A percentile compares a stretch with the other conserved stretches of the same genome.
Conservation (phyloP, 495 filamentous ascomycete genomes). For the Parachaetomium inaequale region DNA sequence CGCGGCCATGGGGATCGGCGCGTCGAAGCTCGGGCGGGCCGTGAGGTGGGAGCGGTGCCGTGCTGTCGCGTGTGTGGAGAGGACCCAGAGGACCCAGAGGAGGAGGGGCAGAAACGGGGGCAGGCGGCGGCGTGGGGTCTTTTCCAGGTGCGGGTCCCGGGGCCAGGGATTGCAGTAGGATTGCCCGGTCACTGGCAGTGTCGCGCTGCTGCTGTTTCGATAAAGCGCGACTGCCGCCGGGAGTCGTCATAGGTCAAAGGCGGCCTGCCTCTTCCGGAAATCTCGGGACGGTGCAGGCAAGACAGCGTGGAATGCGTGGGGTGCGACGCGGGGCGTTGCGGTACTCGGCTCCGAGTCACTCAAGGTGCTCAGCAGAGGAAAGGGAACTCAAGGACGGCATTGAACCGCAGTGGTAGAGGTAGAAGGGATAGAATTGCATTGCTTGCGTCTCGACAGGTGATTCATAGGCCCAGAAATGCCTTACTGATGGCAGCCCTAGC, state of each 20-base stretch:
- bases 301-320: not conserved
- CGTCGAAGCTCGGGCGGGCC: not conserved
- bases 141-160: conserved; percentile 13
- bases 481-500: not conserved
- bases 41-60: not conserved
- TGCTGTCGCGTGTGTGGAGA: not conserved
- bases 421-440: not conserved
- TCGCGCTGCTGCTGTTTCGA: conserved; percentile 4
- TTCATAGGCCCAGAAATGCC: not conserved
- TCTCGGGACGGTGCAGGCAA: not conserved
- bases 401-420: not conserved
- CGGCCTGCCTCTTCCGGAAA: not conserved
- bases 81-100: too few relatives aligned
- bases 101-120: conserved; percentile 14
- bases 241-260: conserved; percentile 18
- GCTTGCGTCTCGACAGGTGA: not conserved
- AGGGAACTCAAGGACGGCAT: not conserved
- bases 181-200: not conserved
- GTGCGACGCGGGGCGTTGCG: not conserved
- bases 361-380: not conserved
- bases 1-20: conserved; percentile 23
- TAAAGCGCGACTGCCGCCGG: not conserved
- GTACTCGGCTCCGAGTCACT: not conserved
- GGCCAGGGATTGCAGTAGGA: conserved; percentile 15
- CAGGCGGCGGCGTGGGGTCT: conserved; percentile 13